phyloP scores from a whole-genome alignment of 768 basidiomycete species.

The Glaciozyma antarctica region DNA sequence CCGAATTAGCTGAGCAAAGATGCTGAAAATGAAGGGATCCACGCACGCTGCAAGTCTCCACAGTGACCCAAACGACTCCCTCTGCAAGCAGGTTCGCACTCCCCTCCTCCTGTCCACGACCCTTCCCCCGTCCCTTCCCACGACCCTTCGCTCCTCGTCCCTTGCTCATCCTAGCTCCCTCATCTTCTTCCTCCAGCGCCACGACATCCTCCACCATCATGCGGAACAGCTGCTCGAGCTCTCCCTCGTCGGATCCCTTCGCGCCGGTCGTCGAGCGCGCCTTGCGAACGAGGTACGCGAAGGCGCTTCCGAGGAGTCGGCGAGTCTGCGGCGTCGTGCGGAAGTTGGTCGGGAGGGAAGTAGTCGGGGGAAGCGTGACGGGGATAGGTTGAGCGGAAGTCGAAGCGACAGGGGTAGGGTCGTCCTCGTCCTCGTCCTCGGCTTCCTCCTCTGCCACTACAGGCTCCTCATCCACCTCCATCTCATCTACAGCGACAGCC shows the following conservation, averaged over 20 bases:
- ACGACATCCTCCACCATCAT: constrained; percentile 18
- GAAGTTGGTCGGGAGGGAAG: constrained; percentile 8
- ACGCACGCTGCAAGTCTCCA: constrained; percentile 26
- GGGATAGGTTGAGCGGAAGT: constrained; percentile 15
- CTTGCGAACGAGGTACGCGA: constrained; percentile 31
- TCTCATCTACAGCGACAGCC: not conserved
- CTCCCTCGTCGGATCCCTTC: not conserved
- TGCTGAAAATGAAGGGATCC: not conserved
- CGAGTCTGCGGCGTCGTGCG: constrained; percentile 31
- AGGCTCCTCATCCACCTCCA: constrained; percentile 3
- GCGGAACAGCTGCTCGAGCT: constrained; percentile 13
- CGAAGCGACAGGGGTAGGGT: constrained; percentile 20
- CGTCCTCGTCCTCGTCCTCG: constrained; percentile 14
- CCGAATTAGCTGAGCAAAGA: no score
- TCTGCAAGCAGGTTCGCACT: constrained; percentile 30
- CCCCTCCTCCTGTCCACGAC: constrained; percentile 28
- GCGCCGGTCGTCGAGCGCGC: constrained; percentile 3
- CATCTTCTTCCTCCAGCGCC: constrained; percentile 11
- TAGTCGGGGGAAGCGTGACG: not conserved
- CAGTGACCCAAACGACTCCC: constrained; percentile 19
- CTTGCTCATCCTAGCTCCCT: constrained; percentile 12
- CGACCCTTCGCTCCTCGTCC: constrained; percentile 25
- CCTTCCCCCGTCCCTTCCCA: constrained; percentile 28
- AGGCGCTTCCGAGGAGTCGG: constrained; percentile 24
- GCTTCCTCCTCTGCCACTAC: not conserved